A percentile compares a stretch with the other conserved stretches of the same genome.
Conservation (phyloP, 208 protist species). For the Leishmania turanica region DNA sequence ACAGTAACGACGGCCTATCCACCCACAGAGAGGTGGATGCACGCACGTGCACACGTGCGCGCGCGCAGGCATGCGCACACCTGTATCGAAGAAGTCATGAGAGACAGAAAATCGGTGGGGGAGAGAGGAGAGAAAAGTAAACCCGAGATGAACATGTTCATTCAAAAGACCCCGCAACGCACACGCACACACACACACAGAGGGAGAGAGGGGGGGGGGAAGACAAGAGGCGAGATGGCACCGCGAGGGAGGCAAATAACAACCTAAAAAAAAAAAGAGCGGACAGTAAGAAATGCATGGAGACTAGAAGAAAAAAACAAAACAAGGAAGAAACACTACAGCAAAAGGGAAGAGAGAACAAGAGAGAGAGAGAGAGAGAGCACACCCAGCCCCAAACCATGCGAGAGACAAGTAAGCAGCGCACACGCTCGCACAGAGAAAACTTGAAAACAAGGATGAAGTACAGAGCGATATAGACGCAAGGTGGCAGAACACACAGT, state of each 20-base stretch:
- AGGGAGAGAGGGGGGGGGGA: background rate
- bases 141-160: background rate
- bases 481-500: background rate
- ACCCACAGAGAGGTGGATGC: background rate
- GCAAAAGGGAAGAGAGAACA: slow-evolving; percentile 2
- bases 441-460: background rate
- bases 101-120: slow-evolving; percentile 4
- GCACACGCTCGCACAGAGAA: background rate
- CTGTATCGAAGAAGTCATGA: background rate
- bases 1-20: background rate
- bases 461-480: background rate
- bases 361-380: slow-evolving; percentile 4
- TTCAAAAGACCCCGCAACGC: background rate
- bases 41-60: background rate
- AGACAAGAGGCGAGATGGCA: background rate
- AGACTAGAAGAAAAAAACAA: background rate
- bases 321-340: background rate
- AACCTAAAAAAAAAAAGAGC: background rate
- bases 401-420: background rate
- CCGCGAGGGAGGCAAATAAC: background rate
- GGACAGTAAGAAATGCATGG: background rate
- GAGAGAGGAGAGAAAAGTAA: slow-evolving; percentile 8
- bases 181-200: background rate
- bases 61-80: background rate
- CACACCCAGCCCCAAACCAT: background rate